Conservation (phyloP, 371 early-diverging fungal species). For the Lichtheimia corymbifera region DNA sequence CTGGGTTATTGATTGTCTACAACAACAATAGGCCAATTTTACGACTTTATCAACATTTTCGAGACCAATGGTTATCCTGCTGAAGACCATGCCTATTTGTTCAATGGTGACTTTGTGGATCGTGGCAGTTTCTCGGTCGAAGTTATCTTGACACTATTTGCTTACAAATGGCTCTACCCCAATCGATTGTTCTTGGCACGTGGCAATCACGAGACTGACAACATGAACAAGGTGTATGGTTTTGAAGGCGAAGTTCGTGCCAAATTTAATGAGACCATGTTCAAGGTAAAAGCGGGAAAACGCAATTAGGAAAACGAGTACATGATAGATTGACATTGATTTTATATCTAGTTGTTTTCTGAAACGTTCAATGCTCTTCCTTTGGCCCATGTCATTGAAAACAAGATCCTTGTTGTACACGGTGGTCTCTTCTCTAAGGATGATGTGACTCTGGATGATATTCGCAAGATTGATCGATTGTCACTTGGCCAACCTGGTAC, state of each 20-base stretch:
- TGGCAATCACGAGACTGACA: conserved; percentile 98
- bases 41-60: conserved; percentile 95
- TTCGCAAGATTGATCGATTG: conserved; percentile 88
- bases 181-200: conserved; percentile 85
- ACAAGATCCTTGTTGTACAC: conserved; percentile 96
- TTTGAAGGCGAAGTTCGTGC: conserved; percentile 97
- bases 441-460: conserved; percentile 90
- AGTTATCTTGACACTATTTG: conserved; percentile 91
- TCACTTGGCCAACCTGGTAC: conserved; percentile 74
- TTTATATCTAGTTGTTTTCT: conserved; percentile 66
- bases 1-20: background rate
- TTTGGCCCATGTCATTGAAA: conserved; percentile 87
- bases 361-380: conserved; percentile 96
- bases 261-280: conserved; percentile 90
- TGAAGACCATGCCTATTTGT: conserved; percentile 80
- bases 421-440: conserved; percentile 96
- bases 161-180: conserved; percentile 92
- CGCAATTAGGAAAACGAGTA: background rate
- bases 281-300: conserved; percentile 56
- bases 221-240: conserved; percentile 98
- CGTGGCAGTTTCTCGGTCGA: conserved; percentile 97
- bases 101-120: conserved; percentile 99
- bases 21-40: conserved; percentile 82
- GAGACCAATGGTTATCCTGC: conserved; percentile 88
- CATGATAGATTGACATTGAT: background rate